A percentile compares a stretch with the other conserved stretches of the same genome.
Evolutionary conservation across 2,329 filamentous ascomycete species (phyloP).

Genomic region (Phoma sp.): DNA sequence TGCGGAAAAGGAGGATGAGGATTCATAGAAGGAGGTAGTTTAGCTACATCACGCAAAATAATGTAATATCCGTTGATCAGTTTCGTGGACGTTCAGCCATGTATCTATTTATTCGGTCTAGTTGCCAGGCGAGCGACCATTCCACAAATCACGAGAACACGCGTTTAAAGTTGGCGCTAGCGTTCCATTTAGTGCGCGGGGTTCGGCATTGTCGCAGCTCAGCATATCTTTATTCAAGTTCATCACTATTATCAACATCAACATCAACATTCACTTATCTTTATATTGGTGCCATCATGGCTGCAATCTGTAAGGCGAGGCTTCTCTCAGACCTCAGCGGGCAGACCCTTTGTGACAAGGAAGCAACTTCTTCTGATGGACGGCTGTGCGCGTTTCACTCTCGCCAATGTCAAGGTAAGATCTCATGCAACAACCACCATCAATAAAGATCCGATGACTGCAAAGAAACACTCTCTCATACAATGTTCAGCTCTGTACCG

Average conservation of each 20-base stretch:
- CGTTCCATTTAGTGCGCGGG: constrained; percentile 5
- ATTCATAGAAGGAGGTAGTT: background rate
- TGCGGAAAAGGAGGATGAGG: constrained; percentile 37
- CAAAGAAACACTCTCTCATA: background rate
- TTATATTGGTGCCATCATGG: constrained; percentile 8
- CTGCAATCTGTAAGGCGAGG: constrained; percentile 26
- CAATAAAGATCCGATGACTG: background rate
- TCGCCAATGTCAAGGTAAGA: constrained; percentile 33
- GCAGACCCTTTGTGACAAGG: constrained; percentile 30
- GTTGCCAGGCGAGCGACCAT: background rate
- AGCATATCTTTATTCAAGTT: background rate
- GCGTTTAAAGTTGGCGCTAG: constrained; percentile 11
- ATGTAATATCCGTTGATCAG: constrained; percentile 5
- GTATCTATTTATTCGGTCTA: too few relatives aligned
- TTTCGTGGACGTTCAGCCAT: too few relatives aligned
- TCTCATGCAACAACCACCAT: background rate
- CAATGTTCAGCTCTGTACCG: constrained; percentile 48
- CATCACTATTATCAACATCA: background rate
- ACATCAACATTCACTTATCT: background rate
- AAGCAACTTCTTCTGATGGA: constrained; percentile 31
- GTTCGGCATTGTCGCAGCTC: background rate
- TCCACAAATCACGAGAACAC: constrained; percentile 13
- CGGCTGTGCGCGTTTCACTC: constrained; percentile 34
- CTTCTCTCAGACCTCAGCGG: constrained; percentile 31
- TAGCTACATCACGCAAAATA: background rate